A percentile compares a stretch with the other conserved stretches of the same genome.
Evolutionary conservation across 768 basidiomycete genomes (phyloP).

Genomic region (Tylopilus plumbeoviolaceoides): DNA sequence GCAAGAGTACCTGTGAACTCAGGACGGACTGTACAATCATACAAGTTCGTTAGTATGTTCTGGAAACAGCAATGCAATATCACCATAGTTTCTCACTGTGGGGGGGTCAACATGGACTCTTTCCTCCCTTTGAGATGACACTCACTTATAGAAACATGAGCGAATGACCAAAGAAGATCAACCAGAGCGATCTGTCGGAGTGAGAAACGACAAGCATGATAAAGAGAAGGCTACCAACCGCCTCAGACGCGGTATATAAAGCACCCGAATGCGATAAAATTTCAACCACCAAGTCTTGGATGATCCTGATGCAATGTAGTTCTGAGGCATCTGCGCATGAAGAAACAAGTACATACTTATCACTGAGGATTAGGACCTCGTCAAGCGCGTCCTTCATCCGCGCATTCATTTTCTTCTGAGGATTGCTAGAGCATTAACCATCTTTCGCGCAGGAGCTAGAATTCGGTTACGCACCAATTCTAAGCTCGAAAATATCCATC

Average conservation of each 20-base stretch:
- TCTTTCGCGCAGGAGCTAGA: neutral
- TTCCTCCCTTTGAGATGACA: neutral
- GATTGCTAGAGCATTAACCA: neutral
- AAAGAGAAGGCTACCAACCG: constrained; percentile 39
- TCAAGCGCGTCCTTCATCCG: constrained; percentile 89
- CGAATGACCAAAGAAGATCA: constrained; percentile 89
- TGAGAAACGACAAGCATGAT: neutral
- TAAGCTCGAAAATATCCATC: constrained; percentile 73
- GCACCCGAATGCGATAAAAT: constrained; percentile 71
- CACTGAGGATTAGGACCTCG: constrained; percentile 82
- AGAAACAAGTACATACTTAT: constrained; percentile 45
- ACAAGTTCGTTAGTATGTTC: neutral
- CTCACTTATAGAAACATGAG: constrained; percentile 78
- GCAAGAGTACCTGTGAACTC: constrained; percentile 89
- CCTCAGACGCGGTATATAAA: constrained; percentile 89
- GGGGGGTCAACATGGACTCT: neutral
- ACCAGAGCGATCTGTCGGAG: constrained; percentile 67
- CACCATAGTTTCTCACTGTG: constrained; percentile 51
- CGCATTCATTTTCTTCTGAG: constrained; percentile 81
- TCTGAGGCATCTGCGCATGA: neutral
- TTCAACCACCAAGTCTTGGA: constrained; percentile 69
- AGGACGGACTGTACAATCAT: constrained; percentile 61
- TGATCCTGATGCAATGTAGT: constrained; percentile 48
- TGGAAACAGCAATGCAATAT: neutral
- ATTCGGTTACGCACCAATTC: constrained; percentile 56